These are phyloP conservation scores for Polygonum aviculare DNA, from an alignment of 148 eudicot species.

Conservation along the genomic window DNA sequence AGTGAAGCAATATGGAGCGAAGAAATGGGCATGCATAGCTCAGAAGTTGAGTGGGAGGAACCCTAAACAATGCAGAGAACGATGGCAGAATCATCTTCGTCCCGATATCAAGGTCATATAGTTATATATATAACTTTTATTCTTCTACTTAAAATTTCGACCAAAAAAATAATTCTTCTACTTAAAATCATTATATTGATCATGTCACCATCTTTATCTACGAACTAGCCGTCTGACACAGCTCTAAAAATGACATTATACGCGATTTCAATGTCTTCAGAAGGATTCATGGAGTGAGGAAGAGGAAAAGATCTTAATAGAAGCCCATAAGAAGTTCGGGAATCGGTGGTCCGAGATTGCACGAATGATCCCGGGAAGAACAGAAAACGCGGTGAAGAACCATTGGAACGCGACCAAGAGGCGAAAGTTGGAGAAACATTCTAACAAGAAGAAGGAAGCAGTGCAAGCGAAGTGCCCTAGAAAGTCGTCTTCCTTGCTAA, in stretches of 20 bases:
- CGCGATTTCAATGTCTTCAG: not conserved
- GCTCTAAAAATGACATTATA: too few relatives aligned
- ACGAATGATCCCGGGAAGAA: conserved; percentile 18
- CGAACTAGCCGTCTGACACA: too few relatives aligned
- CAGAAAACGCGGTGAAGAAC: conserved; percentile 26
- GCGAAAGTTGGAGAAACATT: conserved; percentile 18
- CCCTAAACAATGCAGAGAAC: conserved; percentile 79
- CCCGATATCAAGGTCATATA: conserved; percentile 54
- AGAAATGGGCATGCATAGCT: conserved; percentile 55
- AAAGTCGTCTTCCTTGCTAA: conserved; percentile 27
- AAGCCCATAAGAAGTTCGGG: conserved; percentile 15
- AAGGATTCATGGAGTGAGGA: conserved; percentile 17
- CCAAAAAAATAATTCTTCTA: too few relatives aligned
- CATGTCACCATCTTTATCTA: too few relatives aligned
- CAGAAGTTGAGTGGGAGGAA: conserved; percentile 39
- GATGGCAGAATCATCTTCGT: conserved; percentile 77
- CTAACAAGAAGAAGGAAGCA: conserved; percentile 20
- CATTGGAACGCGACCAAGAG: conserved; percentile 31
- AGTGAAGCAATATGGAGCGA: conserved; percentile 38
- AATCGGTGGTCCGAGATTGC: conserved; percentile 29
- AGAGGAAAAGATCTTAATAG: conserved; percentile 22
- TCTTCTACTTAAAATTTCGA: too few relatives aligned
- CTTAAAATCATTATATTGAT: too few relatives aligned
- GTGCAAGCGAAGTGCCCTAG: not conserved
- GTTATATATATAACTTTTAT: not conserved